Base-by-base conservation (phyloP, 768 basidiomycete genomes). In the Termitomyces titanicus region DNA sequence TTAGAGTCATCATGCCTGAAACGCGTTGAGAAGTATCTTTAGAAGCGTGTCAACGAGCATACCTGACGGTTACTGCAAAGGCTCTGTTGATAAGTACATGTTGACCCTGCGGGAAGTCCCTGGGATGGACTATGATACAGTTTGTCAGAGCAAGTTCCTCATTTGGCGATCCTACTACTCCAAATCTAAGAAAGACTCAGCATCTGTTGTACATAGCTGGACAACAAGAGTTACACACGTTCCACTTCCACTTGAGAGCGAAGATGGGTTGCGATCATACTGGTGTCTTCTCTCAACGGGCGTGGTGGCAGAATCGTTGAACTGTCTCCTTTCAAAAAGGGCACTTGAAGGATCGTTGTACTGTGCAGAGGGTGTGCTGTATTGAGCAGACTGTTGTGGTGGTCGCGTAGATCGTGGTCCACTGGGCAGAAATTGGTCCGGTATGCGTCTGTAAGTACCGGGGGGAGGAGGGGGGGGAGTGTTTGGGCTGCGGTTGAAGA, bases 11-110 rank as follows among this genome's bases (percentile, higher is more conserved):
- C 92, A 59, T 92, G 86, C 44, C 92, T 95, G 47, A 15, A 46
- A 35, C 31, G 42, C 33, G 27, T 43, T 51, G 18, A 33, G 43
- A 34, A 47, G 29, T 25, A 25, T 20, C 44, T 45, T 49, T 12
- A 25, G 20, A 34, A 17, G 22, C 17, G 22, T 25, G 44, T 51
- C 47, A n/a, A n/a, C 9, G 9, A 20, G 24, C 17, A 83, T 61
- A 94, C 94, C 79, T 80, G 48, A 84, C 82, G 10, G 92, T 95
- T 50, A 91, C 63, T 22, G 89, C 79, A 64, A 79, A 95, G 47
- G 73, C 64, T 43, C 83, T 79, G 61, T 94, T 93, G 25, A 95
- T 74, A 15, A 88, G 70, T 38, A 93, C 87, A 68, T 93, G 92
- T 48, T 84, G 81, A 5, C 85, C 84, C 13, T 82, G 72, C 8